Conservation (phyloP, 2,329 filamentous ascomycete species). For the Anthostomella pinea region DNA sequence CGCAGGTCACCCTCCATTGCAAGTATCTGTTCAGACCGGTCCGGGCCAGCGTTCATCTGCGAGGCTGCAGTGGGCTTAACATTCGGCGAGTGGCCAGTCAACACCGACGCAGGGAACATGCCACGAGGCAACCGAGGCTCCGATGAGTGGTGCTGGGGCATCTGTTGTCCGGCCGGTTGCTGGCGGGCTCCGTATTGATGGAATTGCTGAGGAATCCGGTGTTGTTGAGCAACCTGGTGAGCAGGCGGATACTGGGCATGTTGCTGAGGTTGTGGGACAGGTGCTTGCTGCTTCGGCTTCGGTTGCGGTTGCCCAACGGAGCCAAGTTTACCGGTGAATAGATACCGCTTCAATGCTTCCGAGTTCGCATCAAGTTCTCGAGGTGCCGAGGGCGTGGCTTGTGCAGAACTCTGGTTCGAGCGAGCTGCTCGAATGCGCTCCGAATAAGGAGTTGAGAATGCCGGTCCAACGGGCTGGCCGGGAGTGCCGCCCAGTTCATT, state of each 20-base stretch:
- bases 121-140: slow-evolving; percentile 21
- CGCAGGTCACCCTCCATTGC: slow-evolving; percentile 54
- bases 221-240: slow-evolving; percentile 3
- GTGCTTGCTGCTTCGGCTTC: slow-evolving; percentile 9
- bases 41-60: slow-evolving; percentile 9
- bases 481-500: slow-evolving; percentile 65
- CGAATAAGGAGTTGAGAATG: slow-evolving; percentile 65
- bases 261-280: slow-evolving; percentile 2
- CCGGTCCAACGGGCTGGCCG: slow-evolving; percentile 56
- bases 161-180: slow-evolving; percentile 8
- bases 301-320: slow-evolving; percentile 11
- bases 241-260: too few species aligned
- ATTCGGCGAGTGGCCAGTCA: slow-evolving; percentile 18
- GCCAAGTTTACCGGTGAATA: slow-evolving; percentile 43
- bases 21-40: slow-evolving; percentile 38
- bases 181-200: slow-evolving; percentile 6
- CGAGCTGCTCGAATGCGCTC: slow-evolving; percentile 59
- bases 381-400: slow-evolving; percentile 15
- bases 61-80: slow-evolving; percentile 13
- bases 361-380: slow-evolving; percentile 30
- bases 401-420: slow-evolving; percentile 26
- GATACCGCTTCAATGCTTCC: slow-evolving; percentile 56
- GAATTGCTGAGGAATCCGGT: slow-evolving; percentile 5
- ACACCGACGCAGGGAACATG: slow-evolving; percentile 26
- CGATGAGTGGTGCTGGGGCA: slow-evolving; percentile 5